phyloP scores from a whole-genome alignment of 768 basidiomycete genomes.

The Phlegmacium glaucopus region DNA sequence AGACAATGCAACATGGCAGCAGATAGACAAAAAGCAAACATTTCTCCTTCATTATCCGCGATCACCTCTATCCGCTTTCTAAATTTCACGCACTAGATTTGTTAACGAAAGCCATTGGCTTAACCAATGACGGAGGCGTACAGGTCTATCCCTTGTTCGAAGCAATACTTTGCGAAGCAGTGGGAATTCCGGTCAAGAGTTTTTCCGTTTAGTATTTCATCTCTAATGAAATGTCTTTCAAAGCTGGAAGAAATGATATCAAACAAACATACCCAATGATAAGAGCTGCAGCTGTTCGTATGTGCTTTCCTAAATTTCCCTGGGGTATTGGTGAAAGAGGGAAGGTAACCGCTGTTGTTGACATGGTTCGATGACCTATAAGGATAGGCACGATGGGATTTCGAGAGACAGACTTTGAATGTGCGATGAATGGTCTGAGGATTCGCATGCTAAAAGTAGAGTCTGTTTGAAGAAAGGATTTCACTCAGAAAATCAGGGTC shows the following conservation, averaged over 20 bases:
- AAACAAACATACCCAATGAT: conserved; percentile 61
- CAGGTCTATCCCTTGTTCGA: conserved; percentile 83
- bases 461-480: conserved; percentile 6
- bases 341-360: conserved; percentile 31
- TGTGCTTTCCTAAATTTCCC: conserved; percentile 67
- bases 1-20: not conserved
- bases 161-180: conserved; percentile 85
- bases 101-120: conserved; percentile 17
- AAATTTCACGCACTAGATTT: conserved; percentile 23
- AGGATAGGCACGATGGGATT: too few relatives aligned
- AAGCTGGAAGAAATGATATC: not conserved
- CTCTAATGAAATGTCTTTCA: conserved; percentile 38
- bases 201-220: conserved; percentile 93
- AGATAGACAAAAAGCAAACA: conserved; percentile 44
- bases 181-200: conserved; percentile 82
- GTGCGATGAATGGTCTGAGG: conserved; percentile 7
- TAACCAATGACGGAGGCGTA: conserved; percentile 27
- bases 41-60: conserved; percentile 86
- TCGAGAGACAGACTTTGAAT: conserved; percentile 7
- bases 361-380: not conserved
- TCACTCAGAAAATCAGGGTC: conserved; percentile 1
- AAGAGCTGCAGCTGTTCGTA: conserved; percentile 70
- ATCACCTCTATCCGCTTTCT: conserved; percentile 91
- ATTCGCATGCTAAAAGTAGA: conserved; percentile 15
- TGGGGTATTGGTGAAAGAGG: conserved; percentile 53